These are phyloP conservation scores for Trypethelium eluteriae DNA, from an alignment of 495 filamentous ascomycete species.

Conservation along the genomic window DNA sequence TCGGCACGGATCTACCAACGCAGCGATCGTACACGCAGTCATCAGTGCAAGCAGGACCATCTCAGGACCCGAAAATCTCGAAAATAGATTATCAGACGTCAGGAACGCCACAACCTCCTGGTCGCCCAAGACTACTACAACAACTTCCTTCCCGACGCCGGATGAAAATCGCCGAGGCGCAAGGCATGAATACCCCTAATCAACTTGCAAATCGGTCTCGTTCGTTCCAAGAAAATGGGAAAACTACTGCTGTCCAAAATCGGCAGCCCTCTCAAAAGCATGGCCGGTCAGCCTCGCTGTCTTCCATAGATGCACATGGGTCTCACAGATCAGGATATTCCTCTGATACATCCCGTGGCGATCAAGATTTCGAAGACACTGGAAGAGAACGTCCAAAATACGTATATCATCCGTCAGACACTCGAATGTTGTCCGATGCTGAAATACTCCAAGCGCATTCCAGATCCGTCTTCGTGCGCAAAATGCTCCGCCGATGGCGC, in stretches of 20 bases:
- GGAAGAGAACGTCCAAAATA: constrained; percentile 30
- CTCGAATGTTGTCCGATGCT: constrained; percentile 51
- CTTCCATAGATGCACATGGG: neutral
- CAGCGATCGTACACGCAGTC: constrained; percentile 4
- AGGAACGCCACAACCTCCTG: neutral
- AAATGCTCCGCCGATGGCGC: constrained; percentile 48
- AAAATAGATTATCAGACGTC: neutral
- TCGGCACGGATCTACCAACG: neutral
- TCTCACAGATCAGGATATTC: constrained; percentile 20
- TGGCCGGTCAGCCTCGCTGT: constrained; percentile 2
- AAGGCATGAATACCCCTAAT: neutral
- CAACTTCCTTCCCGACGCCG: constrained; percentile 22
- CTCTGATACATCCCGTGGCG: constrained; percentile 30
- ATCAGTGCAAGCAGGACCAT: neutral
- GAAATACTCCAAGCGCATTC: constrained; percentile 51
- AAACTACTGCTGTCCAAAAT: neutral
- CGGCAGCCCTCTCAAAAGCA: neutral
- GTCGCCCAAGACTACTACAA: constrained; percentile 10
- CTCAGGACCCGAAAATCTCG: neutral
- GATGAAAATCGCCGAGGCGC: constrained; percentile 16
- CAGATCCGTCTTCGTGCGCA: constrained; percentile 42
- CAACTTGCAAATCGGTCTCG: neutral
- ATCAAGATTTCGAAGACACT: neutral
- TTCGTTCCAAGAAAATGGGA: neutral
- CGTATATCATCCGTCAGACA: constrained; percentile 47